phyloP scores from a whole-genome alignment of 192 early-diverging fungal species.

The Coemansia pectinata region DNA sequence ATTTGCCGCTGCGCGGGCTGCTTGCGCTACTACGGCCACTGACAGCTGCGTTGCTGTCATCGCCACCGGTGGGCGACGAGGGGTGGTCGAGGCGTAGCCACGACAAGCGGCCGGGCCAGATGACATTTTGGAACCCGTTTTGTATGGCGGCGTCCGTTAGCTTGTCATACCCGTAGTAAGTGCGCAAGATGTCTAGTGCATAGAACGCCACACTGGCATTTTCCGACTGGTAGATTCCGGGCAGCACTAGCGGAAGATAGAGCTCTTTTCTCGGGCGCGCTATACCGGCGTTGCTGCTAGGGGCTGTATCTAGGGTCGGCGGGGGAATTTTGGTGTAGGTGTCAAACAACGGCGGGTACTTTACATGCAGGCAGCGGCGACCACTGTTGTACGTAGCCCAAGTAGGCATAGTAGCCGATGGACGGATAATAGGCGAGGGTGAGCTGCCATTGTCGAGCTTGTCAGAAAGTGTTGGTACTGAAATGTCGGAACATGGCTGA shows the following conservation, averaged over 20 bases:
- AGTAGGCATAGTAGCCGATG: conserved; percentile 7
- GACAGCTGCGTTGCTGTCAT: background rate
- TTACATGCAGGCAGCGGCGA: conserved; percentile 37
- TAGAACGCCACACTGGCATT: conserved; percentile 77
- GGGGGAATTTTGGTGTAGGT: conserved; percentile 5
- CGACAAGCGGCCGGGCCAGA: conserved; percentile 87
- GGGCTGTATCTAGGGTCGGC: background rate
- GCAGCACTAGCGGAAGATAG: conserved; percentile 58
- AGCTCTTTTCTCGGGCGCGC: conserved; percentile 28
- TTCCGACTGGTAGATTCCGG: conserved; percentile 77
- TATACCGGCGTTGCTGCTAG: background rate
- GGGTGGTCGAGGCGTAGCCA: conserved; percentile 47
- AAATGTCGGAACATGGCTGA: conserved; percentile 37
- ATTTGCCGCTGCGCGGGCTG: conserved; percentile 1
- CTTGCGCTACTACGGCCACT: conserved; percentile 4
- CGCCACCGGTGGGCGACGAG: background rate
- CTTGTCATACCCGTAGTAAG: conserved; percentile 35
- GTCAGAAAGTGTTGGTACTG: conserved; percentile 38
- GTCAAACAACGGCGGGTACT: conserved; percentile 44
- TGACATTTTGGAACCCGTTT: conserved; percentile 64
- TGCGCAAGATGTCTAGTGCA: conserved; percentile 59
- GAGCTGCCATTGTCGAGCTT: background rate
- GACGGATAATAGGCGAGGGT: background rate
- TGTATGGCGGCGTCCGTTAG: conserved; percentile 59
- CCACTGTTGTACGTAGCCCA: conserved; percentile 47